Percentiles rank a stretch among this genome's conserved stretches.
These are phyloP conservation scores for Diaporthe eres DNA, from an alignment of 2,329 filamentous ascomycete genomes.

Conservation along the genomic window DNA sequence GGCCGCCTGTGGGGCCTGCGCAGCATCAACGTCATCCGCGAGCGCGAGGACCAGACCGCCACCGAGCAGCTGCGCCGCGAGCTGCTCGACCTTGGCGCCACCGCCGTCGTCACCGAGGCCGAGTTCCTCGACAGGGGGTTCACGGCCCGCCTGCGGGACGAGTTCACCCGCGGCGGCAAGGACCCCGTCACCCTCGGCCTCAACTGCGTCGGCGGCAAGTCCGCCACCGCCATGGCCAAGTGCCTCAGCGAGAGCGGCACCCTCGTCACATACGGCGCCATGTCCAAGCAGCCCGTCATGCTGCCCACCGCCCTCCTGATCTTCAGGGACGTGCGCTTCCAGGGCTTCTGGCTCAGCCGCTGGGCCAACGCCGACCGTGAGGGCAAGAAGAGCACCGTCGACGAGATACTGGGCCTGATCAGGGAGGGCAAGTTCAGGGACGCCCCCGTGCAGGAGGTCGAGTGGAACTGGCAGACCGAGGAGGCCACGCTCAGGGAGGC, in stretches of 20 bases:
- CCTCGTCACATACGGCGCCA: constrained; percentile 95
- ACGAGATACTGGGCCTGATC: constrained; percentile 84
- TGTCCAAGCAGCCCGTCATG: constrained; percentile 88
- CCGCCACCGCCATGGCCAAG: constrained; percentile 83
- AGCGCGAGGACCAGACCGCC: constrained; percentile 74
- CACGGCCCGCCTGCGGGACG: constrained; percentile 67
- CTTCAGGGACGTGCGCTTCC: constrained; percentile 90
- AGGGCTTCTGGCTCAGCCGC: constrained; percentile 94
- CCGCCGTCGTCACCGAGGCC: constrained; percentile 69
- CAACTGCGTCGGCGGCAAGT: constrained; percentile 95
- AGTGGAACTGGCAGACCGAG: constrained; percentile 87
- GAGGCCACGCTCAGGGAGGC: constrained; percentile 77
- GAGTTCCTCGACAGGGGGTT: constrained; percentile 73
- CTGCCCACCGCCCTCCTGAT: constrained; percentile 89
- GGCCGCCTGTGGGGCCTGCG: constrained; percentile 88
- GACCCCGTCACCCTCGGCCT: constrained; percentile 83
- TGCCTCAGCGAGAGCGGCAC: constrained; percentile 77
- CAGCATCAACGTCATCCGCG: constrained; percentile 90
- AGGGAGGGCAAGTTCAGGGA: constrained; percentile 84
- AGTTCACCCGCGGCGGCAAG: constrained; percentile 79
- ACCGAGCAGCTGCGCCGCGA: constrained; percentile 72
- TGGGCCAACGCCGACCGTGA: constrained; percentile 85
- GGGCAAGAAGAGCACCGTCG: constrained; percentile 84
- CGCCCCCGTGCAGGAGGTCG: constrained; percentile 84
- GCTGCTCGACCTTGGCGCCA: constrained; percentile 68